Evolutionary conservation across 805 yeast species (phyloP), one percentile per base, ranked within the genome.

Genomic region (Jamesozyma piceae): DNA sequence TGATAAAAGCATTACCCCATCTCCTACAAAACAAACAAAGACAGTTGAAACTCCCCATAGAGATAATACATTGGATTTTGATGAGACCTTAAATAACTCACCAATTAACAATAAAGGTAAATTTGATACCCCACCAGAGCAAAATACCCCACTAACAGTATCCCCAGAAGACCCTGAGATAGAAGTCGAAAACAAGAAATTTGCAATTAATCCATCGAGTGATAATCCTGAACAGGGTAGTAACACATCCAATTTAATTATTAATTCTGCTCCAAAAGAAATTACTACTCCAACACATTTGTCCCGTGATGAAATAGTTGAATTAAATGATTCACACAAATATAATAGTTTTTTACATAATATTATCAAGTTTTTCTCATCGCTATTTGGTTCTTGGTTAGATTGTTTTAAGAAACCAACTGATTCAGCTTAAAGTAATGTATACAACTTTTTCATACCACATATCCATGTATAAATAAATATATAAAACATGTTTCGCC

Each of bases 341-440:
- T 47, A 44, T 32, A 31, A 44, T 18, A 42, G 32, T 24, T 24
- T 44, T 4, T 24, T 47, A 35, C 29, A 41, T 35, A 47, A 39
- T 24, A 28, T 47, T 4, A 9, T 47, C 4, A 42, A 38, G 8
- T 42, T 39, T 21, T 41, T 47, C 13, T 30, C 39, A 3, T 28
- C 41, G 4, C 29, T 44, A 11, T 41, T 44, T n/a, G 36, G 42
- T 9, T 44, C 48, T 14, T 47, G 49, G 49, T 39, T 44, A 17
- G 31, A 35, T 5, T 31, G 20, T 15, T 31, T 31, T 15, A 31
- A 15, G 18, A 31, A 10, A 17, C 19, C 18, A 31, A 31, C 34
- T 8, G 34, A 31, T 9, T 13, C 11, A 5, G n/a, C 31, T 28
- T 28, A 28, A 28, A 28, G n/a, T 5, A 28, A 28, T 13, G 13